phyloP scores from a whole-genome alignment of 169 alveolate species.

The Plasmodium blacklocki region DNA sequence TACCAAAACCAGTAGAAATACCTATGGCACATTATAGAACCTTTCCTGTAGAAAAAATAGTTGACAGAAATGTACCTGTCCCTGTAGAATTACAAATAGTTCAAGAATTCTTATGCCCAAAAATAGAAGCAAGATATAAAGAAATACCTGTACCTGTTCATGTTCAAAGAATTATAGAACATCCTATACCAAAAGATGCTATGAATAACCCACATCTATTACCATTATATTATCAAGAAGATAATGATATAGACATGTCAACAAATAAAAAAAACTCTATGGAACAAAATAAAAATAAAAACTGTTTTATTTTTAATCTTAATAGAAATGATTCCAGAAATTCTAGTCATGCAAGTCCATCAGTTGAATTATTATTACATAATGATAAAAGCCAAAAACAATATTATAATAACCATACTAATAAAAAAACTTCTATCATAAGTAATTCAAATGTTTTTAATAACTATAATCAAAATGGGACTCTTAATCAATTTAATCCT shows the following conservation, averaged over 20 bases:
- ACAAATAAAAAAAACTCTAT: slow-evolving; percentile 4
- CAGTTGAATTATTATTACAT: slow-evolving; percentile 59
- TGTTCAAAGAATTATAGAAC: slow-evolving; percentile 92
- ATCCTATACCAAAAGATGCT: slow-evolving; percentile 91
- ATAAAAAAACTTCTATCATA: neutral
- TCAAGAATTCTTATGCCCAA: slow-evolving; percentile 92
- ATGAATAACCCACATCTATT: slow-evolving; percentile 71
- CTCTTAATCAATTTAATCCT: too few relatives aligned
- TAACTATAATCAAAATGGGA: neutral
- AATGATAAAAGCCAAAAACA: slow-evolving; percentile 28
- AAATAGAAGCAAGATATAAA: slow-evolving; percentile 90
- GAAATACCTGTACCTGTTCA: slow-evolving; percentile 94
- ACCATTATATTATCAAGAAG: slow-evolving; percentile 68
- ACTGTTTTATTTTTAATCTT: slow-evolving; percentile 43
- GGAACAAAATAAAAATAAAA: slow-evolving; percentile 8
- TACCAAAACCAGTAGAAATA: slow-evolving; percentile 95
- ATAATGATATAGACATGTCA: neutral
- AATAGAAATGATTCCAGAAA: slow-evolving; percentile 13
- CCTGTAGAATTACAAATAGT: slow-evolving; percentile 94
- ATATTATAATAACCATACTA: neutral
- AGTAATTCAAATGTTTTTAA: neutral
- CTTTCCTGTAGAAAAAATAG: slow-evolving; percentile 91
- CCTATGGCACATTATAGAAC: slow-evolving; percentile 93
- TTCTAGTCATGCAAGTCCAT: slow-evolving; percentile 5
- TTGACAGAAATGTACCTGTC: slow-evolving; percentile 93